phyloP scores from a whole-genome alignment of 495 filamentous ascomycete species.

The Penicillium canescens region DNA sequence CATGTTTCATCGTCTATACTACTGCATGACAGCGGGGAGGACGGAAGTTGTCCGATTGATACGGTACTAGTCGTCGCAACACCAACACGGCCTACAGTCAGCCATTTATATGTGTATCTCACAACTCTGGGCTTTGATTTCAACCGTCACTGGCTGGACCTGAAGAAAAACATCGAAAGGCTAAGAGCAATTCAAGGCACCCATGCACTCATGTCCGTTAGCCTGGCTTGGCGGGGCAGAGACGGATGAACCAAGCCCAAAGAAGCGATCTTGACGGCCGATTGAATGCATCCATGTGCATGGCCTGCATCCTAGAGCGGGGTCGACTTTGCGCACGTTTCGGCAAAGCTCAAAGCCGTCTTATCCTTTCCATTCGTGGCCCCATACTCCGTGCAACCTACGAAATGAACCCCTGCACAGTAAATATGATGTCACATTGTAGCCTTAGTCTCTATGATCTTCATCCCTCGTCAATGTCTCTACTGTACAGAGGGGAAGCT shows the following conservation, averaged over 20 bases:
- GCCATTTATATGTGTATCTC: background rate
- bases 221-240: background rate
- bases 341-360: too few species aligned
- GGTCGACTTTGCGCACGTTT: too few species aligned
- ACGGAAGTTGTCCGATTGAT: constrained; percentile 5
- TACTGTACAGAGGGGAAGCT: too few species aligned
- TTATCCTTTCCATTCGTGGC: too few species aligned
- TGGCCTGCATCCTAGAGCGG: too few species aligned
- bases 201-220: background rate
- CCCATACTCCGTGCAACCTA: too few species aligned
- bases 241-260: background rate
- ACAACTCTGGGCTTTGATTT: background rate
- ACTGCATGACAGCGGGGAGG: constrained; percentile 6
- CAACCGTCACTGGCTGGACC: background rate
- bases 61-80: constrained; percentile 2
- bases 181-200: background rate
- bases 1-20: background rate
- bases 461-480: too few species aligned
- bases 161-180: background rate
- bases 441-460: too few species aligned
- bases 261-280: background rate
- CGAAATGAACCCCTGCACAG: too few species aligned
- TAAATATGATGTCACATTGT: too few species aligned
- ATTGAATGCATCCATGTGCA: too few species aligned
- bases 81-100: background rate